phyloP scores from a whole-genome alignment of 192 early-diverging fungal species.

The Gamsiella multidivaricata region DNA sequence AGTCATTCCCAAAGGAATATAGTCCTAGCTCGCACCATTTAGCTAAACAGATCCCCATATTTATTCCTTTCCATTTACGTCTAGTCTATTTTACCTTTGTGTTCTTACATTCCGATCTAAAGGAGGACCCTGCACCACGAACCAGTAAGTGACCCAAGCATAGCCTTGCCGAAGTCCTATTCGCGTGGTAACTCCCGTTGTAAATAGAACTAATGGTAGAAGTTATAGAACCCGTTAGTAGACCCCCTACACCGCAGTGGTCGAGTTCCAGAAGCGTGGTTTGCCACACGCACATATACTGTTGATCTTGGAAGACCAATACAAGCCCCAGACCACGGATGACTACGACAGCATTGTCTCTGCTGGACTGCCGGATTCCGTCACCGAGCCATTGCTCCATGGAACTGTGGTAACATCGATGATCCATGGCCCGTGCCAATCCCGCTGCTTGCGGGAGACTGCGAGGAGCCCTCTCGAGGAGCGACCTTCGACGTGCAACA shows the following conservation, averaged over 20 bases:
- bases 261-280: conserved; percentile 58
- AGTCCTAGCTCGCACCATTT: too few relatives aligned
- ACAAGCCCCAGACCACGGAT: conserved; percentile 19
- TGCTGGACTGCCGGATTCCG: conserved; percentile 40
- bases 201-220: conserved; percentile 7
- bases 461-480: too few relatives aligned
- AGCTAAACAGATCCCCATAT: too few relatives aligned
- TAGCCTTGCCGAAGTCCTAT: too few relatives aligned
- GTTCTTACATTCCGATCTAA: too few relatives aligned
- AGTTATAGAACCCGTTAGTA: too few relatives aligned
- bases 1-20: too few relatives aligned
- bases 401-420: too few relatives aligned
- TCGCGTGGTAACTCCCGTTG: conserved; percentile 7
- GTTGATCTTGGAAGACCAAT: conserved; percentile 19
- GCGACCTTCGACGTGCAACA: conserved; percentile 24
- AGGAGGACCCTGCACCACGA: too few relatives aligned
- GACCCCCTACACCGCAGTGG: conserved; percentile 21
- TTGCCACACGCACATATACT: conserved; percentile 56
- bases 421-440: conserved; percentile 20
- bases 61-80: too few relatives aligned
- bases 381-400: conserved; percentile 43
- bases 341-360: conserved; percentile 34
- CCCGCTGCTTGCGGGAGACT: conserved; percentile 25
- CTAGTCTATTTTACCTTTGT: too few relatives aligned
- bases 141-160: too few relatives aligned